Conservation (phyloP, 176 grass and related monocot species). For the Aechmea fasciata region DNA sequence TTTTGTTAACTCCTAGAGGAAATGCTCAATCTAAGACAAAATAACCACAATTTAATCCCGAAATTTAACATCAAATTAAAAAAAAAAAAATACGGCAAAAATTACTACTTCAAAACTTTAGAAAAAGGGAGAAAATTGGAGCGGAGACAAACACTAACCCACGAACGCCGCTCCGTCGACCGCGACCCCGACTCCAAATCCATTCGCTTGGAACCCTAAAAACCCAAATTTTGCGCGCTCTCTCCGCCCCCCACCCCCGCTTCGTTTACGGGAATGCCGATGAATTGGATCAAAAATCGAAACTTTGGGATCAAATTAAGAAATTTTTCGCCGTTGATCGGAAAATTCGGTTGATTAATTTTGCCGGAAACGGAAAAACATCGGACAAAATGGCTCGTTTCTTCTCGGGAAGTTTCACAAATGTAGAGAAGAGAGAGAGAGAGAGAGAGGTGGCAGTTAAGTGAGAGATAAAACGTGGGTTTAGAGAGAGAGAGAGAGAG, state of each 20-base stretch:
- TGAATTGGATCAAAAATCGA: no score
- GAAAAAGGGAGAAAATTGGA: background rate
- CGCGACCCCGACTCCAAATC: constrained; percentile 5
- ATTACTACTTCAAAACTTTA: background rate
- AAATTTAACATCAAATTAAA: constrained; percentile 1
- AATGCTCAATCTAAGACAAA: no score
- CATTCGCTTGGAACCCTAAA: constrained; percentile 3
- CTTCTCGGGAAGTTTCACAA: background rate
- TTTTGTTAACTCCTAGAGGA: no score
- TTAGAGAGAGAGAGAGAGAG: constrained; percentile 19
- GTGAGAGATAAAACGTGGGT: constrained; percentile 39
- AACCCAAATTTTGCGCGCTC: background rate
- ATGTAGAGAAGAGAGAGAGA: background rate
- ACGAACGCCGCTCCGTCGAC: constrained; percentile 14
- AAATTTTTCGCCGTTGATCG: no score
- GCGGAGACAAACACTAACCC: constrained; percentile 7
- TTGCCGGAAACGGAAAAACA: no score
- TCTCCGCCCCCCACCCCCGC: background rate
- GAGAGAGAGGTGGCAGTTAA: constrained; percentile 29
- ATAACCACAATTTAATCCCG: background rate
- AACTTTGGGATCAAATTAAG: no score
- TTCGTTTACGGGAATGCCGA: background rate
- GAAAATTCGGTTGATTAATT: no score
- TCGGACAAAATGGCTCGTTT: no score
- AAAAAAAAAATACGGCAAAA: background rate